Evolutionary conservation across 208 protist species (phyloP), one percentile per base, ranked within the genome.

Genomic region (Trypanosoma avium): DNA sequence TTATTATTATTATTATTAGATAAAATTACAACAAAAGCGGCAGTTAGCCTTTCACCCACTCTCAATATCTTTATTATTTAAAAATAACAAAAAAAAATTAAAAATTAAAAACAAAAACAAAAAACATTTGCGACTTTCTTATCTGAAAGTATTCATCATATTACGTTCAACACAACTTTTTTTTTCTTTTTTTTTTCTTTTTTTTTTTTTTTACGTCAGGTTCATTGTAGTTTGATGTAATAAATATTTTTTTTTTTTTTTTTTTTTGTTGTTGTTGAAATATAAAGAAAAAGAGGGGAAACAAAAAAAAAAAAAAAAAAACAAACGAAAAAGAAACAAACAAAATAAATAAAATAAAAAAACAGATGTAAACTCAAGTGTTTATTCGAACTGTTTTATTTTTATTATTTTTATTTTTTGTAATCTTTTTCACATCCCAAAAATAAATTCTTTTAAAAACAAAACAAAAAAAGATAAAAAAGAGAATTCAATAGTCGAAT

Each of bases 281-380:
- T 8, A 61, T 6, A 32, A 19, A 47, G 6, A 48, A 13, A 61
- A 21, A 27, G 10, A 22, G 6, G 27, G 13, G 3, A 32, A 47
- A 33, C 8, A 42, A 32, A 19, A 33, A 48, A 48, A 54, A 50
- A 54, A 53, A 63, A 29, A 38, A 40, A 63, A 43, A 54, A 21
- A 54, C 8, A 53, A 32, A 21, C 17, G 8, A 29, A 33, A n/a
- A 4, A 30, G 8, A 33, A 50, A 54, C 7, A n/a, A 1, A 33
- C 24, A 30, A 27, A 46, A 30, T 5, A 65, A 35, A 52, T 49
- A 33, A 32, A 6, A 52, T 3, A 33, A 67, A 67, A 67, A 49
- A 46, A 47, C 30, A 65, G 46, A 62, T 5, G 21, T 61, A 46
- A 52, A 32, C n/a, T n/a, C n/a, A n/a, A n/a, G n/a, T n/a, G n/a